These are phyloP conservation scores for Massospora cicadina DNA, from an alignment of 371 early-diverging fungal genomes.

Conservation along the genomic window DNA sequence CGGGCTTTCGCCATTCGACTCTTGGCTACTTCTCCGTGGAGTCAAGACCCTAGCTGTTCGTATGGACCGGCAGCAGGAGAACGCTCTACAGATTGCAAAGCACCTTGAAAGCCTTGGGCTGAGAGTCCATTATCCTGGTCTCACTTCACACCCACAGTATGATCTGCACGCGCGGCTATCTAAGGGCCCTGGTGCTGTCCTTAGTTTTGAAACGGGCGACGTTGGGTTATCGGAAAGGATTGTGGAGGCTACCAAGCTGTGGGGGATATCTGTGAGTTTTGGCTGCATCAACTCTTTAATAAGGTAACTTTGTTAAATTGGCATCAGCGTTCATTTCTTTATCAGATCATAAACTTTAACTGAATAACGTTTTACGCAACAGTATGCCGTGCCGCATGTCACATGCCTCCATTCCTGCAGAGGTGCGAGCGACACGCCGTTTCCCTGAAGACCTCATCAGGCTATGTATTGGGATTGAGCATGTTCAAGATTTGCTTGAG, in stretches of 20 bases:
- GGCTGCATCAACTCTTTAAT: constrained; percentile 94
- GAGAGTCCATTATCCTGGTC: constrained; percentile 78
- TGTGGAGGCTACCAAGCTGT: constrained; percentile 65
- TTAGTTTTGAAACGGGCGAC: constrained; percentile 84
- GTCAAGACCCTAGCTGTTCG: constrained; percentile 76
- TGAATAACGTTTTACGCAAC: too few species aligned
- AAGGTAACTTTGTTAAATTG: constrained; percentile 26
- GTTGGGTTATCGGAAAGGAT: constrained; percentile 60
- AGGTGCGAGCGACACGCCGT: constrained; percentile 62
- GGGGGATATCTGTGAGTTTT: constrained; percentile 87
- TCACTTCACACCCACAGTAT: constrained; percentile 69
- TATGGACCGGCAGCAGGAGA: constrained; percentile 66
- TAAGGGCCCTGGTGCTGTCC: constrained; percentile 81
- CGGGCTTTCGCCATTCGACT: constrained; percentile 72
- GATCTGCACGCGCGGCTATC: constrained; percentile 61
- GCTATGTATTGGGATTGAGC: constrained; percentile 94
- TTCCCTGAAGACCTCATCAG: constrained; percentile 91
- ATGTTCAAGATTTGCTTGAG: constrained; percentile 74
- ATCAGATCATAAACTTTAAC: too few species aligned
- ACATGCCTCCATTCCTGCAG: constrained; percentile 87
- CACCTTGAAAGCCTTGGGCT: constrained; percentile 59
- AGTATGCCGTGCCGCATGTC: constrained; percentile 97
- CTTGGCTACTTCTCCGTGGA: constrained; percentile 70
- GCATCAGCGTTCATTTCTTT: neutral
- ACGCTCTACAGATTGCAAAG: constrained; percentile 55